These are phyloP conservation scores for Trypanosoma melophagium DNA, from an alignment of 208 protist species.

Conservation along the genomic window DNA sequence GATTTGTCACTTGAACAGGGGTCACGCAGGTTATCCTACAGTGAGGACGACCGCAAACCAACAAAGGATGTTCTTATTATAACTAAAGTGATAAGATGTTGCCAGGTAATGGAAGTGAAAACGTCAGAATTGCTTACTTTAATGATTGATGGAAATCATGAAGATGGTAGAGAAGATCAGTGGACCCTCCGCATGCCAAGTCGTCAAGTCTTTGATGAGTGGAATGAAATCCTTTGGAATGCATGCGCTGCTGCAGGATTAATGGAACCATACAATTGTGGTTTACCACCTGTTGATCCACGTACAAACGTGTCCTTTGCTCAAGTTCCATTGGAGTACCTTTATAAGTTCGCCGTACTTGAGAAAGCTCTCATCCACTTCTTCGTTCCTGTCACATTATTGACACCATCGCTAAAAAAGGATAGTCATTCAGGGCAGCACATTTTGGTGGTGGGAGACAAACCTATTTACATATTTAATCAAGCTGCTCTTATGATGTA, in stretches of 20 bases:
- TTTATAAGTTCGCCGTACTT: slow-evolving; percentile 21
- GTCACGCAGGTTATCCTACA: slow-evolving; percentile 25
- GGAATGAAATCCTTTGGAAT: slow-evolving; percentile 17
- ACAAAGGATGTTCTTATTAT: slow-evolving; percentile 19
- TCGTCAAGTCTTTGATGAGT: slow-evolving; percentile 21
- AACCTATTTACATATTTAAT: slow-evolving; percentile 25
- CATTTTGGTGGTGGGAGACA: slow-evolving; percentile 25
- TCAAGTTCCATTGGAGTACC: slow-evolving; percentile 24
- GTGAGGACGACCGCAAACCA: slow-evolving; percentile 15
- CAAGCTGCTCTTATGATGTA: slow-evolving; percentile 8
- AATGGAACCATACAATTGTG: slow-evolving; percentile 28
- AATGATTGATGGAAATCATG: slow-evolving; percentile 22
- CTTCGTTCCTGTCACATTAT: slow-evolving; percentile 15
- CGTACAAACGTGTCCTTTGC: slow-evolving; percentile 22
- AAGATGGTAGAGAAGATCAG: slow-evolving; percentile 21
- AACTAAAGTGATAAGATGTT: slow-evolving; percentile 19
- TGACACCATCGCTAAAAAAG: background rate
- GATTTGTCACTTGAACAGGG: slow-evolving; percentile 28
- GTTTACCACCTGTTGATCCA: slow-evolving; percentile 20
- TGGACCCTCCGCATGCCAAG: slow-evolving; percentile 28
- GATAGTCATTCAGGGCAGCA: slow-evolving; percentile 1
- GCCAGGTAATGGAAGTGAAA: slow-evolving; percentile 24
- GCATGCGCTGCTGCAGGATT: slow-evolving; percentile 20
- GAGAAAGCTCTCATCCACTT: slow-evolving; percentile 27
- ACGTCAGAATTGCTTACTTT: slow-evolving; percentile 18